phyloP scores from a whole-genome alignment of 805 yeast species.

The Spathaspora arborariae region DNA sequence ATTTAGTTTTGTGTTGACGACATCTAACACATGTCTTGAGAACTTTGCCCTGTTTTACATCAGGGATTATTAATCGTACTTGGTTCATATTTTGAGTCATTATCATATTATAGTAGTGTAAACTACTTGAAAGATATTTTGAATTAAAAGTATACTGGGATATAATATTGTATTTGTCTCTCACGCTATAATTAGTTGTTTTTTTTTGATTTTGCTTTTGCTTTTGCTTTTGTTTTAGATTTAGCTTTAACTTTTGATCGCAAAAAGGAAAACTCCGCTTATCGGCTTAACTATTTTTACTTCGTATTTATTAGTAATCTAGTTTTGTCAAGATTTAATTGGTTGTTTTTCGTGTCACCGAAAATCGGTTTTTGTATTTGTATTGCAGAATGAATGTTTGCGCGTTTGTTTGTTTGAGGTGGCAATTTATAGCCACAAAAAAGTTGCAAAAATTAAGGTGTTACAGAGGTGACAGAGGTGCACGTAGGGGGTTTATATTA shows the following conservation, averaged over 20 bases:
- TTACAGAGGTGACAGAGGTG: no score
- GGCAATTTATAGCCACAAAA: no score
- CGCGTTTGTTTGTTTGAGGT: no score
- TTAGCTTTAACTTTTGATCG: no score
- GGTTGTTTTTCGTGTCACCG: conserved; percentile 6
- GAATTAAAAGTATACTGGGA: no score
- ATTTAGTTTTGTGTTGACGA: conserved; percentile 62
- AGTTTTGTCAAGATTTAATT: background rate
- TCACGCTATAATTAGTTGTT: background rate
- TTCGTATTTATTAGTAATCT: background rate
- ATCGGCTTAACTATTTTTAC: background rate
- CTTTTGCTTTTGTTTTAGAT: background rate
- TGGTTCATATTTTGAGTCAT: conserved; percentile 15
- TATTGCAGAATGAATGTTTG: background rate
- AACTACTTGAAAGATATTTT: no score
- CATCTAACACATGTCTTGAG: conserved; percentile 62
- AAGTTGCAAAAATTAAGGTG: no score
- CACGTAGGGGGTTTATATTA: no score
- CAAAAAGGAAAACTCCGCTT: conserved; percentile 3
- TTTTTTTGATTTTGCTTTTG: background rate
- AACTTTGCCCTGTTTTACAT: conserved; percentile 12
- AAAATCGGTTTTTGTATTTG: conserved; percentile 4
- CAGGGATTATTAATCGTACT: conserved; percentile 12
- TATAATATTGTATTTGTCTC: no score
- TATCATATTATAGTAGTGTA: conserved; percentile 10